A percentile compares a stretch with the other conserved stretches of the same genome.
phyloP scores from a whole-genome alignment of 805 yeast genomes.

The Pichia paraexigua region DNA sequence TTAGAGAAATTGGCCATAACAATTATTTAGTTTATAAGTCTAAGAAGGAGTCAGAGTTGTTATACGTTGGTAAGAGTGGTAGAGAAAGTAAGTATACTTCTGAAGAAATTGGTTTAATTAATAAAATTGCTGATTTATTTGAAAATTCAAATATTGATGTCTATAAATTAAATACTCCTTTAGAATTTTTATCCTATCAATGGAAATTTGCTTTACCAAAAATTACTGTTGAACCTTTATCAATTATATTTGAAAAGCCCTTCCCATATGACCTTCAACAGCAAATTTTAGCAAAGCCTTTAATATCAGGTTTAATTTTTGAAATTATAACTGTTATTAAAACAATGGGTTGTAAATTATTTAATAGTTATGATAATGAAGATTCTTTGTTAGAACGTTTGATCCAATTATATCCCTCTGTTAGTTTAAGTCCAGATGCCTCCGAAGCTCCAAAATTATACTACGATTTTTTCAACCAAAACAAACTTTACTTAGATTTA shows the following conservation, averaged over 20 bases:
- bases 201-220: slow-evolving; percentile 81
- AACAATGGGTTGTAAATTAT: slow-evolving; percentile 69
- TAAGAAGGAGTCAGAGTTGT: slow-evolving; percentile 38
- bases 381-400: slow-evolving; percentile 47
- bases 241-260: slow-evolving; percentile 66
- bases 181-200: slow-evolving; percentile 62
- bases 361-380: slow-evolving; percentile 64
- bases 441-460: slow-evolving; percentile 51
- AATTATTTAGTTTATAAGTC: slow-evolving; percentile 30
- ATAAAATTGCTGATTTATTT: slow-evolving; percentile 30
- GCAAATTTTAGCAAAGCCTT: slow-evolving; percentile 78
- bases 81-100: slow-evolving; percentile 36
- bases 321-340: slow-evolving; percentile 69
- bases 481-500: slow-evolving; percentile 63
- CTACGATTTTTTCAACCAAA: slow-evolving; percentile 53
- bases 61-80: slow-evolving; percentile 36
- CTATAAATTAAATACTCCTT: slow-evolving; percentile 41
- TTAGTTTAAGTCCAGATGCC: slow-evolving; percentile 24
- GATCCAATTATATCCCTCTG: slow-evolving; percentile 36
- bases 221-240: slow-evolving; percentile 69
- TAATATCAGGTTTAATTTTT: slow-evolving; percentile 68
- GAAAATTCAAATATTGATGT: slow-evolving; percentile 37
- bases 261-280: slow-evolving; percentile 48
- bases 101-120: slow-evolving; percentile 32
- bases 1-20: slow-evolving; percentile 32